Evolutionary conservation across 2,329 filamentous ascomycete genomes (phyloP).

Genomic region (Celoporthe dispersa): DNA sequence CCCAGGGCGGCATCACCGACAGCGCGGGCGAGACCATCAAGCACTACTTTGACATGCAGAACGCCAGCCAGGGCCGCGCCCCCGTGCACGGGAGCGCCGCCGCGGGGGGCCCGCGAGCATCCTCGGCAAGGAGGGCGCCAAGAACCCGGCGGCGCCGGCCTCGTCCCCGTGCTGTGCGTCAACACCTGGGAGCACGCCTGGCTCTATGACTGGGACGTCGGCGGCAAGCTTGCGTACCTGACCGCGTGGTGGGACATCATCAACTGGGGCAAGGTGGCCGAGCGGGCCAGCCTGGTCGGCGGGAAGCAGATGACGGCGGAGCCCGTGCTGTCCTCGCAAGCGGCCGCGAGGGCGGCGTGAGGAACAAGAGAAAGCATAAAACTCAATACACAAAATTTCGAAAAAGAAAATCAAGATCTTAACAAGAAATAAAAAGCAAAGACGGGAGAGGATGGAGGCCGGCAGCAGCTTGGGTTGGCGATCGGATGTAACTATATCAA

Average conservation of each 20-base stretch:
- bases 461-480: neutral
- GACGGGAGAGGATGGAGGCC: neutral
- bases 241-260: conserved; percentile 86
- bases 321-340: neutral
- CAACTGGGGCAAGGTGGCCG: conserved; percentile 78
- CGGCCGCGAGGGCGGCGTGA: neutral
- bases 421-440: neutral
- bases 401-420: neutral
- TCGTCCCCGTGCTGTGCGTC: conserved; percentile 82
- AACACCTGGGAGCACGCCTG: conserved; percentile 98
- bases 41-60: conserved; percentile 47
- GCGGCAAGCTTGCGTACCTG: conserved; percentile 76
- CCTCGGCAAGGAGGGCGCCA: conserved; percentile 35
- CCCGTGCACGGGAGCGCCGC: conserved; percentile 29
- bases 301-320: conserved; percentile 12
- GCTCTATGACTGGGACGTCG: conserved; percentile 76
- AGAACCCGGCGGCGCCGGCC: conserved; percentile 66
- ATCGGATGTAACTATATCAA: neutral
- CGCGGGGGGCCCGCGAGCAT: neutral
- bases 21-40: conserved; percentile 37
- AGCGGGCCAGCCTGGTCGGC: conserved; percentile 40
- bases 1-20: conserved; percentile 47
- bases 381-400: no score
- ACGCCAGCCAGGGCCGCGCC: conserved; percentile 41
- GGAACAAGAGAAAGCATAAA: neutral